Percentiles rank a stretch among this genome's conserved stretches.
These are phyloP conservation scores for Chloropicon primus DNA, from an alignment of 139 green algal species.

Conservation along the genomic window DNA sequence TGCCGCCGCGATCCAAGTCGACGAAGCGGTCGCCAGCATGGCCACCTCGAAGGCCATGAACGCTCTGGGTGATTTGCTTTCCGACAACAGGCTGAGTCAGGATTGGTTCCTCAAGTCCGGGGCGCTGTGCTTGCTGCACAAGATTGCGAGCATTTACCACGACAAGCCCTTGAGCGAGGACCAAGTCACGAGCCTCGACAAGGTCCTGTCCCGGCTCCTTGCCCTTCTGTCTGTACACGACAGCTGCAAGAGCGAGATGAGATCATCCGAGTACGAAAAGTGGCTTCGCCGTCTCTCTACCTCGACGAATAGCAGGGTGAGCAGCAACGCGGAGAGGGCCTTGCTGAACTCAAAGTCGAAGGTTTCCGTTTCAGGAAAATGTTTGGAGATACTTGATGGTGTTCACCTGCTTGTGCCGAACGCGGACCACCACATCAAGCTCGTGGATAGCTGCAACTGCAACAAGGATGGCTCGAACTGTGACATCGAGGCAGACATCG, in stretches of 20 bases:
- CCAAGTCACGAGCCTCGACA: not conserved
- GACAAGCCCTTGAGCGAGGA: too few species aligned
- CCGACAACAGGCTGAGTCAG: not conserved
- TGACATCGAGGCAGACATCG: conserved; percentile 48
- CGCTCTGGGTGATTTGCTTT: not conserved
- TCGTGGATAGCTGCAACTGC: conserved; percentile 8
- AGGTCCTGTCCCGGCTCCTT: not conserved
- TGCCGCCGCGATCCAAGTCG: not conserved
- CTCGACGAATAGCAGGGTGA: not conserved
- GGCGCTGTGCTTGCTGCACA: not conserved
- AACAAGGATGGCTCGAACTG: not conserved
- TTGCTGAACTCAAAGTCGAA: not conserved
- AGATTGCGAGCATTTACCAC: not conserved
- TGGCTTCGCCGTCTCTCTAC: not conserved
- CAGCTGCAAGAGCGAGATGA: not conserved
- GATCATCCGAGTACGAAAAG: not conserved
- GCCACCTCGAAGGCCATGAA: not conserved
- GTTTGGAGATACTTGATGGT: conserved; percentile 29
- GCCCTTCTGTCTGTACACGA: not conserved
- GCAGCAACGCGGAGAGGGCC: not conserved
- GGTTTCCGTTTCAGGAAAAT: not conserved
- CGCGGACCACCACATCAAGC: conserved; percentile 40
- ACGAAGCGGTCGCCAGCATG: not conserved
- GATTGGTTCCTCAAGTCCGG: not conserved
- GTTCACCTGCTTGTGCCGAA: conserved; percentile 55